Base-by-base conservation (phyloP, 352 stramenopile genomes). In the Blastocystis sp. region DNA sequence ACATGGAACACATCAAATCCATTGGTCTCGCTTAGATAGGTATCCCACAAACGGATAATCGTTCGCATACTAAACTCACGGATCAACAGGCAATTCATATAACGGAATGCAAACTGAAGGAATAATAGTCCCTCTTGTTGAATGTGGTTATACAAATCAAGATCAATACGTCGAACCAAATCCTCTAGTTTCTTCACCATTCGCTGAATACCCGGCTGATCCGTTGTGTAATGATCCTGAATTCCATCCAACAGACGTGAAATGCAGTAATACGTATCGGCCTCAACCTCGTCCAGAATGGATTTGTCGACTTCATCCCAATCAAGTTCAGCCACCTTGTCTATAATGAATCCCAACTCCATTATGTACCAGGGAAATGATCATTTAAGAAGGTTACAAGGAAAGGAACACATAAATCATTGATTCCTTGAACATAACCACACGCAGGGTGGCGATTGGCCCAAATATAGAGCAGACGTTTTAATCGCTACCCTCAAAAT, bases 1-100 rank as follows among this genome's bases (percentile, higher is more conserved):
- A 98, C 95, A 90, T 99, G 96, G 92, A 99, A 99, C 88, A 94
- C 94, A 89, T 98, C 94, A 90, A 99, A 99, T n/a, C 96, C 96
- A 14, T 94, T 96, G 80, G 97, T 95, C 90, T 99, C 96, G 87
- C 93, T 95, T 61, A 99, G 90, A 89, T 98, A 99, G 1, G 96
- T 98, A 91, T 99, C 97, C 96, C 96, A 99, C 39, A 99, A 91
- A 43, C 97, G 93, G 46, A 98, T 92, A 59, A 98, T 97, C 80
- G 93, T 94, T 86, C 92, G 88, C 58, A 98, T 89, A 69, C 93
- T 93, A 63, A 98, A 93, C 89, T 99, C 97, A 46, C 97, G 92
- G 90, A 98, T 94, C 51, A 99, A 91, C 66, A 99, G 90, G 90
- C 96, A 99, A 92, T 99, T 99, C 94, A 99, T 98, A 96, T 96